A percentile compares a stretch with the other conserved stretches of the same genome.
These are phyloP conservation scores for Colletotrichum nymphaeae DNA, from an alignment of 2,329 filamentous ascomycete genomes.

Conservation along the genomic window DNA sequence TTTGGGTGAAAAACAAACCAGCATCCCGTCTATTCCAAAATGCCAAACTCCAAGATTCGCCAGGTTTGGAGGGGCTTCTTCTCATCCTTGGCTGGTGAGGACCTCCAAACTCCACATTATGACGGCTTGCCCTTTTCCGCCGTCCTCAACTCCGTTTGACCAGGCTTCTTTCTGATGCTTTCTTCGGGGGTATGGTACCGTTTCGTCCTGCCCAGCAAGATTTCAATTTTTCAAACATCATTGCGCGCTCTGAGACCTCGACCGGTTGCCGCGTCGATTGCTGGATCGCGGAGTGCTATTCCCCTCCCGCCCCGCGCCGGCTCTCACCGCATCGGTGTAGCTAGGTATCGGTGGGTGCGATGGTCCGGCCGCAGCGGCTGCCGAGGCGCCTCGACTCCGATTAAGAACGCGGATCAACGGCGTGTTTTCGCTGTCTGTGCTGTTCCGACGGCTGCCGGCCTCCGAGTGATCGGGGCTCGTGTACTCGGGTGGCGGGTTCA, in stretches of 20 bases:
- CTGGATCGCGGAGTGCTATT: slow-evolving; percentile 46
- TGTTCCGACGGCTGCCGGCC: slow-evolving; percentile 65
- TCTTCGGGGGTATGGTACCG: slow-evolving; percentile 23
- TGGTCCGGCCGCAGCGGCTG: slow-evolving; percentile 50
- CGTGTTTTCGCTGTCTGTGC: slow-evolving; percentile 66
- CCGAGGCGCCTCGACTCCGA: slow-evolving; percentile 62
- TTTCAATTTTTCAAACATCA: slow-evolving; percentile 24
- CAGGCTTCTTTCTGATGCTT: slow-evolving; percentile 2
- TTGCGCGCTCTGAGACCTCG: slow-evolving; percentile 37
- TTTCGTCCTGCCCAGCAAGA: slow-evolving; percentile 34
- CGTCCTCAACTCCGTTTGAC: slow-evolving; percentile 15
- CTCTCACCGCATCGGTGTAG: slow-evolving; percentile 79
- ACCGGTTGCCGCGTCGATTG: slow-evolving; percentile 30
- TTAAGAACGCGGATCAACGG: slow-evolving; percentile 64
- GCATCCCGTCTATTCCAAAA: slow-evolving; percentile 33
- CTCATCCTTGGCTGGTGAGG: neutral
- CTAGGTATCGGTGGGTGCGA: slow-evolving; percentile 78
- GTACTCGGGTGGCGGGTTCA: slow-evolving; percentile 78
- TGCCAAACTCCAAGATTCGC: slow-evolving; percentile 35
- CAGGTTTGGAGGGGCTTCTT: slow-evolving; percentile 1
- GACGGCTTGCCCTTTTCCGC: slow-evolving; percentile 15
- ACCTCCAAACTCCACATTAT: slow-evolving; percentile 23
- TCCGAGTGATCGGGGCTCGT: slow-evolving; percentile 73
- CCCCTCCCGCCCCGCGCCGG: slow-evolving; percentile 61
- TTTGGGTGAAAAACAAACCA: slow-evolving; percentile 11